phyloP scores from a whole-genome alignment of 208 protist genomes.

The Kentomonas sorsogonicus region DNA sequence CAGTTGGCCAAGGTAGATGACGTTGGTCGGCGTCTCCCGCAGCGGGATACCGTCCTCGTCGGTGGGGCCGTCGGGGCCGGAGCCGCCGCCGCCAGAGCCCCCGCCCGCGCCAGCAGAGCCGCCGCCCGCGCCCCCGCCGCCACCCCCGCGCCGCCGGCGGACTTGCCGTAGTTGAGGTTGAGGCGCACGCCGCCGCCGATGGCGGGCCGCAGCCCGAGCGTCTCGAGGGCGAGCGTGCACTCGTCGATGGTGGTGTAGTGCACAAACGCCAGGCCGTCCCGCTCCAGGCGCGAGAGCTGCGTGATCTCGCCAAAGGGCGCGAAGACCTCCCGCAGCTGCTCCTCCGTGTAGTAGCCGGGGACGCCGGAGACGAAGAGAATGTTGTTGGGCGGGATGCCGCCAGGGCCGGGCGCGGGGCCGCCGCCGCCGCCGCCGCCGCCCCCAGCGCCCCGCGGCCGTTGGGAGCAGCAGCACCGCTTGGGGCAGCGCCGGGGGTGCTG shows the following conservation, averaged over 20 bases:
- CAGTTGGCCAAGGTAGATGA: slow-evolving; percentile 80
- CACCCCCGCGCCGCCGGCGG: slow-evolving; percentile 20
- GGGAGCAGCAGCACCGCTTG: too few species aligned
- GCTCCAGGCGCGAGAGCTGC: slow-evolving; percentile 58
- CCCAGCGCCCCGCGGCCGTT: background rate
- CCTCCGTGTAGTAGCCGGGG: slow-evolving; percentile 53
- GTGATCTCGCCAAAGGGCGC: slow-evolving; percentile 69
- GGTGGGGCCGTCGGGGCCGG: slow-evolving; percentile 11
- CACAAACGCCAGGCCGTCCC: slow-evolving; percentile 74
- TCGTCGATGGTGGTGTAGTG: slow-evolving; percentile 78
- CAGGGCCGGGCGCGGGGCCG: slow-evolving; percentile 48
- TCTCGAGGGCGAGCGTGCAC: slow-evolving; percentile 76
- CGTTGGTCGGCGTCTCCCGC: slow-evolving; percentile 76
- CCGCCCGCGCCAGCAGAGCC: slow-evolving; percentile 7
- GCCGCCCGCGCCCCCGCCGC: slow-evolving; percentile 6
- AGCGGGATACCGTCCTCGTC: slow-evolving; percentile 39
- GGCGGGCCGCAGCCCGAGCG: slow-evolving; percentile 56
- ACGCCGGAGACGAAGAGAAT: slow-evolving; percentile 80
- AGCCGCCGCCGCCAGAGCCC: slow-evolving; percentile 7
- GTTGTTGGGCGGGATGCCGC: slow-evolving; percentile 55
- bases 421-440: slow-evolving; percentile 10
- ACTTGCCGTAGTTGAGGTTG: slow-evolving; percentile 80
- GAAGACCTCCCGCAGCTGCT: slow-evolving; percentile 74
- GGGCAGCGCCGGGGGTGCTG: slow-evolving; percentile 3
- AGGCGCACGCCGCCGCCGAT: slow-evolving; percentile 71